These are phyloP conservation scores for Phaffia rhodozyma DNA, from an alignment of 1,284 basidiomycete species.

Conservation along the genomic window DNA sequence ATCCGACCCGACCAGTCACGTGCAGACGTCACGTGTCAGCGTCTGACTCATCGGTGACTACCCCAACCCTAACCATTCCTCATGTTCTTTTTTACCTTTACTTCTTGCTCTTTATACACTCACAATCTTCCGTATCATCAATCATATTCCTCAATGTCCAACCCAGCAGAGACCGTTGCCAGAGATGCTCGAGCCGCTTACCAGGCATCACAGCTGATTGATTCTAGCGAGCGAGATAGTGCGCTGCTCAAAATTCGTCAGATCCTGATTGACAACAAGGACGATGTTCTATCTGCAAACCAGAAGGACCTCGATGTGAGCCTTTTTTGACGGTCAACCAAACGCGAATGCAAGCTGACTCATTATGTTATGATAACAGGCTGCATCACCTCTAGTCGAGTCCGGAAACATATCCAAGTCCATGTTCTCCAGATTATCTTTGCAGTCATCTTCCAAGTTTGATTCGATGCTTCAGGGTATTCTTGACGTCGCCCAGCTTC, in stretches of 20 bases:
- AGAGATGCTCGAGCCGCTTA: slow-evolving; percentile 67
- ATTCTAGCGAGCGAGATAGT: slow-evolving; percentile 50
- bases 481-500: slow-evolving; percentile 68
- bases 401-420: slow-evolving; percentile 71
- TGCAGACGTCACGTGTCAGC: no score
- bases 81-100: neutral
- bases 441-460: slow-evolving; percentile 80
- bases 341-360: neutral
- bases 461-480: slow-evolving; percentile 85
- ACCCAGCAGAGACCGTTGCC: slow-evolving; percentile 47
- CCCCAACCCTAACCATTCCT: slow-evolving; percentile 6
- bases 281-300: slow-evolving; percentile 66
- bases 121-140: neutral
- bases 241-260: slow-evolving; percentile 59
- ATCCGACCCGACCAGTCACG: no score
- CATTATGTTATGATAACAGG: slow-evolving; percentile 36
- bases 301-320: slow-evolving; percentile 60
- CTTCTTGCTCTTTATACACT: slow-evolving; percentile 45
- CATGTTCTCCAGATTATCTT: slow-evolving; percentile 73
- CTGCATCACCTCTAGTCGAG: slow-evolving; percentile 62
- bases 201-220: slow-evolving; percentile 68
- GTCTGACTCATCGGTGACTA: neutral
- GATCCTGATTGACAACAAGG: slow-evolving; percentile 51
- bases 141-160: slow-evolving; percentile 1
- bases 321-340: slow-evolving; percentile 13